A percentile compares a stretch with the other conserved stretches of the same genome.
phyloP scores from a whole-genome alignment of 1,284 basidiomycete species.

The Tylopilus sp. region DNA sequence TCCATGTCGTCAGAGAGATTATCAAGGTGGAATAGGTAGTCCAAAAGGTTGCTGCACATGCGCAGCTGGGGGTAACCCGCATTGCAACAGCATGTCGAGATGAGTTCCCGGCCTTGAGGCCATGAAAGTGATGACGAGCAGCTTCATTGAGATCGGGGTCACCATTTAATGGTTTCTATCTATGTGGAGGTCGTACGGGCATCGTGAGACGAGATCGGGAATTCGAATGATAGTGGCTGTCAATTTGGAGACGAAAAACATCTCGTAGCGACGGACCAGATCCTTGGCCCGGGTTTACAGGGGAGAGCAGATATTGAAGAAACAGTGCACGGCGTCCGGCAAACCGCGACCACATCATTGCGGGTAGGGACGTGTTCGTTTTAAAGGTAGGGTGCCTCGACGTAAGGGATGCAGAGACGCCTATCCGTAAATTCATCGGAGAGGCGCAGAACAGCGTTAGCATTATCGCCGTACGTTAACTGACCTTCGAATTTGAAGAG shows the following conservation, averaged over 20 bases:
- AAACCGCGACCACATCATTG: too few species aligned
- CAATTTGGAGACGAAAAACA: constrained; percentile 18
- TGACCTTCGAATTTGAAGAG: too few species aligned
- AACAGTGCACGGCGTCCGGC: not conserved
- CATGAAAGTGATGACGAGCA: constrained; percentile 54
- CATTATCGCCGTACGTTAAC: not conserved
- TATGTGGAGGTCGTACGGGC: constrained; percentile 50
- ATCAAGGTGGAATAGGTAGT: constrained; percentile 58
- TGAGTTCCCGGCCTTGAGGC: constrained; percentile 59
- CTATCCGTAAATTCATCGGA: too few species aligned
- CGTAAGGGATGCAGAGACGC: too few species aligned
- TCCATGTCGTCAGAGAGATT: constrained; percentile 64
- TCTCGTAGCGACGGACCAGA: constrained; percentile 20
- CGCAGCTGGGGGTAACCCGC: constrained; percentile 51
- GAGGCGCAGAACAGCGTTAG: not conserved
- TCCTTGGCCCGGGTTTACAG: constrained; percentile 1
- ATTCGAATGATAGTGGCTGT: constrained; percentile 43
- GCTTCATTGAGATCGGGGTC: constrained; percentile 48
- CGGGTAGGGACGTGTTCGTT: too few species aligned
- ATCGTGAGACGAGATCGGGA: constrained; percentile 67
- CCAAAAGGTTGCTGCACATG: constrained; percentile 56
- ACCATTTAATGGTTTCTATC: constrained; percentile 58
- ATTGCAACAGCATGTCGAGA: constrained; percentile 56
- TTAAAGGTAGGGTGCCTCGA: too few species aligned
- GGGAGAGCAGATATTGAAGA: not conserved